phyloP scores from a whole-genome alignment of 352 stramenopile species.

The Globisporangium iwayamae region DNA sequence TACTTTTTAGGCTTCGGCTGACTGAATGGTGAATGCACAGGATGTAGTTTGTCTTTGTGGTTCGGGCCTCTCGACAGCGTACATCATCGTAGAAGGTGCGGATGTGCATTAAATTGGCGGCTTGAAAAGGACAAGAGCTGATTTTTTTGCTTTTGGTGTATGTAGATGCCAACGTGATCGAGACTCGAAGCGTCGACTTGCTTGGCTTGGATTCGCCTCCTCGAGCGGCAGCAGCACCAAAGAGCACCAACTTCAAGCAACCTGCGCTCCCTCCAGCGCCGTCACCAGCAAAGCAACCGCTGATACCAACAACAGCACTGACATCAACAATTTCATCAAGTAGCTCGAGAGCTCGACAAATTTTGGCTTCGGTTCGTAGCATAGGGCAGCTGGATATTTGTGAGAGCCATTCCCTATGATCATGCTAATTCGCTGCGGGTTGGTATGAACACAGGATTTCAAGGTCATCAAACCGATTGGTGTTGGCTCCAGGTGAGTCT shows the following conservation, averaged over 20 bases:
- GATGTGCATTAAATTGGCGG: too few species aligned
- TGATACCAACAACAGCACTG: not conserved
- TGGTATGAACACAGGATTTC: conserved; percentile 24
- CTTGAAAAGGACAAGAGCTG: too few species aligned
- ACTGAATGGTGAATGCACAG: conserved; percentile 7
- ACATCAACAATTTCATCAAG: conserved; percentile 18
- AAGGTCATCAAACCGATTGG: conserved; percentile 52
- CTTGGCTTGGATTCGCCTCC: conserved; percentile 23
- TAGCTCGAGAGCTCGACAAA: conserved; percentile 26
- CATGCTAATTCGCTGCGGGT: not conserved
- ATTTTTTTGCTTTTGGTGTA: too few species aligned
- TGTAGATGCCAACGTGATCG: conserved; percentile 3
- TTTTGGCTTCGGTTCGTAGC: conserved; percentile 20
- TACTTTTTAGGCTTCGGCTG: not conserved
- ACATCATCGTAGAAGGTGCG: conserved; percentile 18
- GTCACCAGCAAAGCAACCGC: not conserved
- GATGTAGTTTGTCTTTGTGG: conserved; percentile 22
- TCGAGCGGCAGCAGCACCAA: not conserved
- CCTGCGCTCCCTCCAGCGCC: not conserved
- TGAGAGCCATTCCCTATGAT: not conserved
- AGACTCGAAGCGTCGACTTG: conserved; percentile 24
- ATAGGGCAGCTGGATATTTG: not conserved
- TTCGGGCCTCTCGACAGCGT: conserved; percentile 7
- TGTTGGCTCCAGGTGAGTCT: conserved; percentile 54
- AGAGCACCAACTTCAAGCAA: not conserved